Evolutionary conservation across 306 rosid species (phyloP), one percentile per base, ranked within the genome.

Genomic region (Comarum palustre): DNA sequence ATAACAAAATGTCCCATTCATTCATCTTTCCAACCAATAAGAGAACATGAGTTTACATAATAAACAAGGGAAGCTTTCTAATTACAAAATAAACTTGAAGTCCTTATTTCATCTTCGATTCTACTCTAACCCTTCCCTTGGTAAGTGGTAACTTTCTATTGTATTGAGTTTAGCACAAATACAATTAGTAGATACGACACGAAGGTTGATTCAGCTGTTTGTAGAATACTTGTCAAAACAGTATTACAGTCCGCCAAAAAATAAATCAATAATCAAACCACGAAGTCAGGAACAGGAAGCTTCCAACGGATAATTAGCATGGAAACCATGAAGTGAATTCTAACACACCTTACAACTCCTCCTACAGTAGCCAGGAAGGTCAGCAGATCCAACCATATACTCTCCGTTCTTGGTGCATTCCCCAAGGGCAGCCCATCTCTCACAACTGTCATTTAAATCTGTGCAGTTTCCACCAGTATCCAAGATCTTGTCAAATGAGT

Each of bases 341-440:
- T 45, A 90, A 78, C 97, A 95, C 45, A 86, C 84, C 76, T 88
- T 95, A 51, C 97, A 95, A 78, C 97, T 95, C 83, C 85, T 87
- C 79, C 92, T 86, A 81, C 99, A 95, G 82, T 80, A 87, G 71
- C 99, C 99, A 75, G 93, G 96, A 76, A 91, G 90, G 68, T 88
- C 96, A 12, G 83, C 66, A 69, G 96, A 80, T 58, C 99, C 99
- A 60, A 95, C 72, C 99, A 95, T 95, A 59, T 95, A 95, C 82
- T 84, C 97, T 19, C 59, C 72, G 84, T 95, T 95, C 65, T 86
- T 90, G 16, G 86, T 78, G 92, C 99, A 95, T 80, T 95, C 99
- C 32, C 97, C 97, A 66, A 95, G 96, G 42, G 89, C 86, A 52
- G 97, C 96, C 99, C 99, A 95, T 83, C 91, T 90, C 77, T 88